Evolutionary conservation across 2,329 filamentous ascomycete genomes (phyloP), one percentile per base, ranked within the genome.

Genomic region (Curvularia hawaiiensis): DNA sequence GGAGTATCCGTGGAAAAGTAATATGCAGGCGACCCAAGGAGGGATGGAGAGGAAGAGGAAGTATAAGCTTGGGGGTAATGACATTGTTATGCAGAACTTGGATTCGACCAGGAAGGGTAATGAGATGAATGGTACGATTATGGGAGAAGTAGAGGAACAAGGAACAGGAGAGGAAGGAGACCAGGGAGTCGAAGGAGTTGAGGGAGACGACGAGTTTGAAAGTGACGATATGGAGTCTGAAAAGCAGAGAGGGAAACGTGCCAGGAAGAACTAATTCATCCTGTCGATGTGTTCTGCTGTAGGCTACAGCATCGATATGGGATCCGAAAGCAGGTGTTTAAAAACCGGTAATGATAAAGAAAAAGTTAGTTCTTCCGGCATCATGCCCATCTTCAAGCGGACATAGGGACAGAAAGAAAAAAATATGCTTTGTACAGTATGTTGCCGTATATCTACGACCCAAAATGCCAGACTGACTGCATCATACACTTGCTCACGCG

Each of bases 391-490:
- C 14, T 12, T 40, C 26, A 16, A 18, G 26, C 9, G 26, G 26
- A 28, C 26, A 8, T 28, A 28, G 26, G 26, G 4, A 6, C 26
- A 6, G 52, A 64, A 39, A 20, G 52, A 63, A 69, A 53, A 62
- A 69, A 67, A 62, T 60, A 52, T 57, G 62, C 62, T 69, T 66
- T 67, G 58, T 70, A 69, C 66, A 71, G 49, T 67, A 60, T 61
- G 46, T 43, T 60, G 55, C 18, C 33, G 35, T 39, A 46, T 38
- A 40, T 54, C 33, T 48, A 31, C 22, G 46, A 26, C 33, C 46
- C n/a, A 28, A 39, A 12, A n/a, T 50, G 28, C 10, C 24, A 22
- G 14, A 28, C n/a, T 50, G 22, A 16, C 35, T 50, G 10, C 47
- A 33, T 39, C 47, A 28, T 45, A 22, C 50, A 24, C 26, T 40